These are phyloP conservation scores for Phialocephala subalpina DNA, from an alignment of 2,329 filamentous ascomycete genomes.

Conservation along the genomic window DNA sequence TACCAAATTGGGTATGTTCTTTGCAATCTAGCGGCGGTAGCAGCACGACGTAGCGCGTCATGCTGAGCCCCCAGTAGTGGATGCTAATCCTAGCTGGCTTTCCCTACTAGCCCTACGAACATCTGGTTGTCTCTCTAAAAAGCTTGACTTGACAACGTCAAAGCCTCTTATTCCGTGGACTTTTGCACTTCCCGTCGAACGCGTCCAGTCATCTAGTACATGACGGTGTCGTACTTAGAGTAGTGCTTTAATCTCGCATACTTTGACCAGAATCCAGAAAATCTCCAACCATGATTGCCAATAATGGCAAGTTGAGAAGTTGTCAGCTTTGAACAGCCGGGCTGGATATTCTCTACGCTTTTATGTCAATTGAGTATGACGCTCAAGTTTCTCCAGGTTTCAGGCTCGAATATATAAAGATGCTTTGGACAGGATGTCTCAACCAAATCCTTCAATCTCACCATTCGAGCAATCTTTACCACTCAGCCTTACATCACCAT, in stretches of 20 bases:
- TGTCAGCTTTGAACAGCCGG: not conserved
- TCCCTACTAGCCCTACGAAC: not conserved
- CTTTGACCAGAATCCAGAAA: not conserved
- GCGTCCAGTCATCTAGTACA: not conserved
- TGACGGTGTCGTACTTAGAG: not conserved
- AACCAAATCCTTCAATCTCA: not conserved
- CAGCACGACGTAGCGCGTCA: not conserved
- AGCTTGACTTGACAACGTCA: not conserved
- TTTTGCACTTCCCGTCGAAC: not conserved
- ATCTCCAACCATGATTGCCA: no score
- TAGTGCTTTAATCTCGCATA: not conserved
- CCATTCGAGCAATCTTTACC: not conserved
- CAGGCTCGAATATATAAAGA: not conserved
- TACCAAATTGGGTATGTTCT: slow-evolving; percentile 1
- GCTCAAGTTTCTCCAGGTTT: not conserved
- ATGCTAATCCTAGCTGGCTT: not conserved
- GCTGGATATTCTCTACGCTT: not conserved
- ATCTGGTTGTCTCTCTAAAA: not conserved
- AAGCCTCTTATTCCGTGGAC: not conserved
- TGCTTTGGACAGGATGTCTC: not conserved
- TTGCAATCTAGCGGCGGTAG: not conserved
- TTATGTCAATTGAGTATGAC: not conserved
- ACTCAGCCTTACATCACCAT: not conserved
- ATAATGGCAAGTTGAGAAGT: not conserved
- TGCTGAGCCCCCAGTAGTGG: not conserved